Evolutionary conservation across 1,139 yeast genomes (phyloP).

Genomic region (Williopsis jadinii): DNA sequence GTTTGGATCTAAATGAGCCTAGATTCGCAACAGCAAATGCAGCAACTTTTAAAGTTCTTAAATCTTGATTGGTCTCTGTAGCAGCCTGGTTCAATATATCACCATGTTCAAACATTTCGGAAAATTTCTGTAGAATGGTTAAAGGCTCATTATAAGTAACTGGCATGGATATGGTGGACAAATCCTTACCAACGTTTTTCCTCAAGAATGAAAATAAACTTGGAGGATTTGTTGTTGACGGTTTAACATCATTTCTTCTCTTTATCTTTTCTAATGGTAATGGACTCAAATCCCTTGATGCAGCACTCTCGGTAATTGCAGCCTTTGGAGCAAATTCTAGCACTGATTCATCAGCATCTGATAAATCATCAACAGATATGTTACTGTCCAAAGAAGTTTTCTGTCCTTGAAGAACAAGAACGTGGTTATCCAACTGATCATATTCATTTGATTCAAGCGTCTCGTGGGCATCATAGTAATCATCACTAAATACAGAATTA

Average conservation of each 20-base stretch:
- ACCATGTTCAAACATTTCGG: conserved; percentile 76
- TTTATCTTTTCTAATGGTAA: conserved; percentile 42
- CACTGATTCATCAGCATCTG: conserved; percentile 16
- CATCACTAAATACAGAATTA: conserved; percentile 35
- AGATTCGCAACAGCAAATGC: conserved; percentile 75
- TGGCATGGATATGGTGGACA: conserved; percentile 86
- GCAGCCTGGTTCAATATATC: conserved; percentile 58
- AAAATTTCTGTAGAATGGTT: conserved; percentile 67
- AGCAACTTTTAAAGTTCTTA: conserved; percentile 63
- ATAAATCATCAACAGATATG: conserved; percentile 19
- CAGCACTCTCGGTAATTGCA: neutral
- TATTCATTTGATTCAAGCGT: conserved; percentile 18
- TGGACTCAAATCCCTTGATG: conserved; percentile 45
- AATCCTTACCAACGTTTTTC: conserved; percentile 88
- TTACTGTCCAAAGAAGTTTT: conserved; percentile 2
- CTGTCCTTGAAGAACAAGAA: conserved; percentile 13
- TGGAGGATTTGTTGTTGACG: conserved; percentile 67
- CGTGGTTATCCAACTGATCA: conserved; percentile 17
- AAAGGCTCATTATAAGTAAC: conserved; percentile 91
- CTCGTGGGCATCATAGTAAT: conserved; percentile 67
- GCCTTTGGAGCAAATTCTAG: conserved; percentile 6
- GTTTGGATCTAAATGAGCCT: conserved; percentile 65
- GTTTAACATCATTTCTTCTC: conserved; percentile 57
- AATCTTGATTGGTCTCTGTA: conserved; percentile 38
- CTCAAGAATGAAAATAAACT: conserved; percentile 72